Percentiles rank a stretch among this genome's conserved stretches.
phyloP scores from a whole-genome alignment of 257 asterid species.

The Asclepias syriaca region DNA sequence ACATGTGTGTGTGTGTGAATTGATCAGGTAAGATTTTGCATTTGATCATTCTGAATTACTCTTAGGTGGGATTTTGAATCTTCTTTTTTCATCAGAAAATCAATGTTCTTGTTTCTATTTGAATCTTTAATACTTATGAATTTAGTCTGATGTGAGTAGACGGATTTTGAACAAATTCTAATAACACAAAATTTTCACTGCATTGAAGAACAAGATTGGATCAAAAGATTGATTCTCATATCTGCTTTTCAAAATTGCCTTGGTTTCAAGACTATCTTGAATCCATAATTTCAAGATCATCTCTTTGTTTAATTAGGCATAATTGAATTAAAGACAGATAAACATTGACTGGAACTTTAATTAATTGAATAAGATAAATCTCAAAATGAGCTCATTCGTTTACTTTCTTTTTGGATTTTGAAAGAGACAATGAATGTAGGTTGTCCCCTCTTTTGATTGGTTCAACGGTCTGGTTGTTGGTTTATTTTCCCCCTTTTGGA shows the following conservation, averaged over 20 bases:
- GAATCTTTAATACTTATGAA: too few relatives aligned
- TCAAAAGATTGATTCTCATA: background rate
- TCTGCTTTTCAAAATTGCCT: background rate
- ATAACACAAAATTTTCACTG: background rate
- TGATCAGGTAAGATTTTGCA: constrained; percentile 12
- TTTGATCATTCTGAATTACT: background rate
- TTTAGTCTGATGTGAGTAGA: too few relatives aligned
- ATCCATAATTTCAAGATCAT: too few relatives aligned
- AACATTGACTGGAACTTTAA: too few relatives aligned
- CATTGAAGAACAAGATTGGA: background rate
- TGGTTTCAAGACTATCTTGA: too few relatives aligned
- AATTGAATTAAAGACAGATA: too few relatives aligned
- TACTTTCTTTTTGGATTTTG: background rate
- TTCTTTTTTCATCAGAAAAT: background rate
- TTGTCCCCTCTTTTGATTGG: background rate
- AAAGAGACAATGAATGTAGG: background rate
- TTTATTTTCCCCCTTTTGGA: background rate
- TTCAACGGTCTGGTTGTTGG: background rate
- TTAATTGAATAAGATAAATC: too few relatives aligned
- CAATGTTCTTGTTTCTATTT: background rate
- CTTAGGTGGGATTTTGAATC: background rate
- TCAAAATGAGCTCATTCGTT: background rate
- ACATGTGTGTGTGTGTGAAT: background rate
- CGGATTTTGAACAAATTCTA: background rate
- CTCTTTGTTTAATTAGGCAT: too few relatives aligned